These are phyloP conservation scores for Eucommia ulmoides DNA, from an alignment of 257 asterid species.

Conservation along the genomic window DNA sequence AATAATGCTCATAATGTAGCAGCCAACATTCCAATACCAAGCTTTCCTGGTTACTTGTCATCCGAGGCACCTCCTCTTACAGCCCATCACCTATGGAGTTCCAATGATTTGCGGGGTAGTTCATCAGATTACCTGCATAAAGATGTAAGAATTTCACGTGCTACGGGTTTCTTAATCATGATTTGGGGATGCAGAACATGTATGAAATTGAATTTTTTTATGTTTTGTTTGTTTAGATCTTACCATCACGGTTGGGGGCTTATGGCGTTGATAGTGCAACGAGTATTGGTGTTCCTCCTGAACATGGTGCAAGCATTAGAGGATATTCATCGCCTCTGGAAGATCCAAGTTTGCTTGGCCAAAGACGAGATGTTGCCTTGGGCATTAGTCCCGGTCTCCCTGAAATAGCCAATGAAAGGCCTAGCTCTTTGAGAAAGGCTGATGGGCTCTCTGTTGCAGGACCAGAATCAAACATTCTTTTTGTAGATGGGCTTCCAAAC, in stretches of 20 bases:
- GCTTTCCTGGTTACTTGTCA: conserved; percentile 43
- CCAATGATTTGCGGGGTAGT: conserved; percentile 21
- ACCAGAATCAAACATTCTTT: conserved; percentile 47
- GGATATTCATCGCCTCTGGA: conserved; percentile 36
- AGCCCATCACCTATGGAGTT: conserved; percentile 26
- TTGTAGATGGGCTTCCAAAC: conserved; percentile 73
- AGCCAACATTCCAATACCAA: conserved; percentile 28
- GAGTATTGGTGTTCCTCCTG: conserved; percentile 18
- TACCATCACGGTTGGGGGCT: conserved; percentile 29
- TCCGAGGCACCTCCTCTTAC: conserved; percentile 36
- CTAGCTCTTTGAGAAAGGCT: conserved; percentile 31
- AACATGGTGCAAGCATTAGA: conserved; percentile 31
- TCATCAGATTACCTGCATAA: conserved; percentile 29
- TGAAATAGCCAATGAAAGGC: conserved; percentile 32
- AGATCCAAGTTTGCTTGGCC: conserved; percentile 34
- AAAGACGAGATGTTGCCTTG: conserved; percentile 27
- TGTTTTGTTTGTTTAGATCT: conserved; percentile 20
- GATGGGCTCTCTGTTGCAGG: conserved; percentile 26
- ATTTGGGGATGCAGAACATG: conserved; percentile 4
- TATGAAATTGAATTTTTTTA: conserved; percentile 1
- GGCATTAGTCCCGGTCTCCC: conserved; percentile 22
- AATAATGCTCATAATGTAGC: conserved; percentile 14
- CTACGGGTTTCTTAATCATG: conserved; percentile 3
- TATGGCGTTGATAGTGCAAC: conserved; percentile 26
- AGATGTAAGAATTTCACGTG: conserved; percentile 31